Percentiles rank a stretch among this genome's conserved stretches.
These are phyloP conservation scores for Alternaria brassicae DNA, from an alignment of 2,329 filamentous ascomycete genomes.

Conservation along the genomic window DNA sequence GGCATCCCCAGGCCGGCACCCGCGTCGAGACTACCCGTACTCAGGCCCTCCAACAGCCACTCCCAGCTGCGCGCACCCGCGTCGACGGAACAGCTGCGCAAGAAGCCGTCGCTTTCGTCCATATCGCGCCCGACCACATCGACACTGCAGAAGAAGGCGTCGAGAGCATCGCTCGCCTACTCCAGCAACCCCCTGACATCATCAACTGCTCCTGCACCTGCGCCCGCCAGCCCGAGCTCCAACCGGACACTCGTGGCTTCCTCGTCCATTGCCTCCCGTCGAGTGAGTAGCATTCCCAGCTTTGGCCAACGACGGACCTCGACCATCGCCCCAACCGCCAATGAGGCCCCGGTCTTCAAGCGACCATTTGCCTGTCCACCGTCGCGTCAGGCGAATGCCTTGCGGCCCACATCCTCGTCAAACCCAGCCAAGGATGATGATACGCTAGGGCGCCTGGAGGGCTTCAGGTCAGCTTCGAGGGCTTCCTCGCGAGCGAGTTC, in stretches of 20 bases:
- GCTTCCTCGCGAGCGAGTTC: slow-evolving; percentile 51
- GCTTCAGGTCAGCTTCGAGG: slow-evolving; percentile 53
- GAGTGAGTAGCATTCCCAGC: slow-evolving; percentile 32
- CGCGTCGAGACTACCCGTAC: slow-evolving; percentile 62
- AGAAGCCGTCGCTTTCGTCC: slow-evolving; percentile 41
- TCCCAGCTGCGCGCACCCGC: slow-evolving; percentile 54
- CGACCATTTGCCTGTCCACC: slow-evolving; percentile 46
- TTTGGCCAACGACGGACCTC: slow-evolving; percentile 23
- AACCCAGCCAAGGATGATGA: slow-evolving; percentile 43
- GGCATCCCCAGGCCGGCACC: slow-evolving; percentile 57
- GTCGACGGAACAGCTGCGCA: slow-evolving; percentile 53
- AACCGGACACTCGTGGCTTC: slow-evolving; percentile 34
- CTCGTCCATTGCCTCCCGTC: slow-evolving; percentile 17
- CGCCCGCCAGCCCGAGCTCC: slow-evolving; percentile 24
- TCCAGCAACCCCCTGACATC: slow-evolving; percentile 27
- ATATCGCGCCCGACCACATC: slow-evolving; percentile 25
- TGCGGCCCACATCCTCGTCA: slow-evolving; percentile 21
- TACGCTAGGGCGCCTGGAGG: slow-evolving; percentile 52
- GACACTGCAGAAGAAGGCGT: slow-evolving; percentile 43
- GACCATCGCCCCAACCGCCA: slow-evolving; percentile 9
- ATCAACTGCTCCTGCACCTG: slow-evolving; percentile 9
- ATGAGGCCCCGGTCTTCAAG: slow-evolving; percentile 45
- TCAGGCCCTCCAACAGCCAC: slow-evolving; percentile 45
- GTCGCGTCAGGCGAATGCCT: slow-evolving; percentile 41
- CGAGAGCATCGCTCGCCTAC: slow-evolving; percentile 37